Conservation (phyloP, 805 yeast genomes). For the Cephaloascus albidus region DNA sequence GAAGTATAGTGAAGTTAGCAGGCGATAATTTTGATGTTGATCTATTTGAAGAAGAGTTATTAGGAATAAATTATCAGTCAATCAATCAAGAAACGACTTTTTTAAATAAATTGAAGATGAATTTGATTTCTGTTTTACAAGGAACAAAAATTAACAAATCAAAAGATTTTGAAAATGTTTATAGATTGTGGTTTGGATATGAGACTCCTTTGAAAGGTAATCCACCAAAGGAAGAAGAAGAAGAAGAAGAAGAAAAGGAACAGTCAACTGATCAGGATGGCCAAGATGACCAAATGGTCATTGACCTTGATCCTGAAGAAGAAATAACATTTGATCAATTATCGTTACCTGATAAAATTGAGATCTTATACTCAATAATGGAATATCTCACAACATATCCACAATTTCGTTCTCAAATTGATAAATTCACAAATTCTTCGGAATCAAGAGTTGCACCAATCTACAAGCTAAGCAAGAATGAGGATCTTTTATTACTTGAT, state of each 20-base stretch:
- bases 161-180: slow-evolving; percentile 21
- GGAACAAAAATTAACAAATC: slow-evolving; percentile 21
- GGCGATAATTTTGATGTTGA: slow-evolving; percentile 50
- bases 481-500: slow-evolving; percentile 30
- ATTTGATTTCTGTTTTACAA: slow-evolving; percentile 28
- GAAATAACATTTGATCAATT: slow-evolving; percentile 28
- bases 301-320: slow-evolving; percentile 8
- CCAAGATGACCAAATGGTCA: slow-evolving; percentile 5
- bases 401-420: slow-evolving; percentile 37
- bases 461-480: slow-evolving; percentile 8
- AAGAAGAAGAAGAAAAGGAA: slow-evolving; percentile 8
- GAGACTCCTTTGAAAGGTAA: slow-evolving; percentile 23
- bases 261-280: slow-evolving; percentile 15
- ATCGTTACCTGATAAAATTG: slow-evolving; percentile 36
- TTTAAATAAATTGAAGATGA: slow-evolving; percentile 30
- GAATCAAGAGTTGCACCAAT: slow-evolving; percentile 21
- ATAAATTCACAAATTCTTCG: slow-evolving; percentile 20
- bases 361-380: slow-evolving; percentile 35
- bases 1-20: slow-evolving; percentile 39
- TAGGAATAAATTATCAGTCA: slow-evolving; percentile 15
- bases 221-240: slow-evolving; percentile 10
- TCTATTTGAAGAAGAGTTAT: slow-evolving; percentile 52
- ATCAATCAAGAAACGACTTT: slow-evolving; percentile 12
- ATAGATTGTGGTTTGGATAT: slow-evolving; percentile 22
- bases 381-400: slow-evolving; percentile 31